Base-by-base conservation (phyloP, 2,329 filamentous ascomycete species). In the Talaromyces sp. region DNA sequence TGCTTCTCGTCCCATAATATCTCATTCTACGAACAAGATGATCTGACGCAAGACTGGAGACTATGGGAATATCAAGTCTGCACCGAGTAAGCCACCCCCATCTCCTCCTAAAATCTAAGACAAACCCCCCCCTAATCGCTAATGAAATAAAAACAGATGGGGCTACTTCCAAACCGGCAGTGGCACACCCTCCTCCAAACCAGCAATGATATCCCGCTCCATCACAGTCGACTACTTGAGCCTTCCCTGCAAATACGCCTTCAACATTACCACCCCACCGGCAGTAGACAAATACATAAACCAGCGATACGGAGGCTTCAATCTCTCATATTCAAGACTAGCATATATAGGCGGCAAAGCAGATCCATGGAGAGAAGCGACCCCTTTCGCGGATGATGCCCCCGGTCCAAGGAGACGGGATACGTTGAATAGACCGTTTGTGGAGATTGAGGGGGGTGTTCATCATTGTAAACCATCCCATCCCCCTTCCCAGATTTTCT, bases 361-460 rank as follows among this genome's bases (percentile, higher is more conserved):
- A 64, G 92, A 96, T 73, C 91, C 92, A 0, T 96, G 92, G 92
- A 85, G 89, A 19, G 86, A 87, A 0, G 90, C 90, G 0, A 90
- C 89, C 0, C 87, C 90, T 0, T 88, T 94, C 59, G 88, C 88
- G 0, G 84, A 87, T n/a, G 84, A 81, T 1, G 83, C 87, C 0
- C 80, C 83, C 0, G 78, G 81, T 34, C 81, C 53, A 2, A 38
- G 58, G n/a, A 29, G 90, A 22, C 76, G 80, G 15, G 90, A 84
- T 53, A 91, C 90, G 0, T 78, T 80, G 0, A 83, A 82, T 58
- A 85, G 93, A 79, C 91, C 91, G 0, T 91, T 89, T 68, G 82
- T 91, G n/a, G 73, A 94, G 54, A 92, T 96, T 13, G 68, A 72
- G 25, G 66, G 66, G 2, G 66, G 36, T 17, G 66, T 68, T 22